A percentile compares a stretch with the other conserved stretches of the same genome.
Evolutionary conservation across 202 grass and related monocot genomes (phyloP).

Genomic region (Setaria viridis): DNA sequence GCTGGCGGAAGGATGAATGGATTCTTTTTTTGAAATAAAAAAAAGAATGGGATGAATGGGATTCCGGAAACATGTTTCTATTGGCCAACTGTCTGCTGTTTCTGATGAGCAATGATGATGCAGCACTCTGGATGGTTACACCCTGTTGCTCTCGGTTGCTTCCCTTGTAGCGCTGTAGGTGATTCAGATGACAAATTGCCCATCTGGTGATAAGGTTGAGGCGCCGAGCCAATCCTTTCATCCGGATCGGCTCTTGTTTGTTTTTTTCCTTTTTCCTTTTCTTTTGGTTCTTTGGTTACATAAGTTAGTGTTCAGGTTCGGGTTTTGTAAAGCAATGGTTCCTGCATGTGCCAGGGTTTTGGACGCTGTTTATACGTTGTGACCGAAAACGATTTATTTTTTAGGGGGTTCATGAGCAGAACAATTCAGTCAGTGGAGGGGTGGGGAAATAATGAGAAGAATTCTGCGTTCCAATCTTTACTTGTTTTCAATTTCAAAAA

Average conservation of each 20-base stretch:
- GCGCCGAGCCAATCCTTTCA: not conserved
- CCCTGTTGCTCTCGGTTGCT: conserved; percentile 33
- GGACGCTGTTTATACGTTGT: conserved; percentile 6
- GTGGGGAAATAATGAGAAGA: not conserved
- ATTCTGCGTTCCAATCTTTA: too few relatives aligned
- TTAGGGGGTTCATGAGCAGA: not conserved
- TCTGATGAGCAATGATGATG: not conserved
- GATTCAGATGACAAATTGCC: conserved; percentile 35
- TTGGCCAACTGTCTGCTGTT: not conserved
- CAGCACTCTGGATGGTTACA: conserved; percentile 26
- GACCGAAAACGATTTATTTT: conserved; percentile 19
- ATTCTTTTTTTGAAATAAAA: not conserved
- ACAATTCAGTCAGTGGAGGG: not conserved
- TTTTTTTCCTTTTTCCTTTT: not conserved
- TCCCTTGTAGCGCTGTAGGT: conserved; percentile 26
- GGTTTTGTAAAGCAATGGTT: conserved; percentile 53
- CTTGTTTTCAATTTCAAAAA: too few relatives aligned
- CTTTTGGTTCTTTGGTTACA: conserved; percentile 36
- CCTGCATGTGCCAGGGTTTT: conserved; percentile 42
- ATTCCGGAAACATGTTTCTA: conserved; percentile 28
- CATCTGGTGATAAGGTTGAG: conserved; percentile 21
- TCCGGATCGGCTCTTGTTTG: not conserved
- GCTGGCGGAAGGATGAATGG: not conserved
- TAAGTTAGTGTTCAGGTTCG: conserved; percentile 39
- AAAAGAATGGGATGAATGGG: not conserved